Base-by-base conservation (phyloP, 1,284 basidiomycete genomes). In the Moesziomyces aphidis region DNA sequence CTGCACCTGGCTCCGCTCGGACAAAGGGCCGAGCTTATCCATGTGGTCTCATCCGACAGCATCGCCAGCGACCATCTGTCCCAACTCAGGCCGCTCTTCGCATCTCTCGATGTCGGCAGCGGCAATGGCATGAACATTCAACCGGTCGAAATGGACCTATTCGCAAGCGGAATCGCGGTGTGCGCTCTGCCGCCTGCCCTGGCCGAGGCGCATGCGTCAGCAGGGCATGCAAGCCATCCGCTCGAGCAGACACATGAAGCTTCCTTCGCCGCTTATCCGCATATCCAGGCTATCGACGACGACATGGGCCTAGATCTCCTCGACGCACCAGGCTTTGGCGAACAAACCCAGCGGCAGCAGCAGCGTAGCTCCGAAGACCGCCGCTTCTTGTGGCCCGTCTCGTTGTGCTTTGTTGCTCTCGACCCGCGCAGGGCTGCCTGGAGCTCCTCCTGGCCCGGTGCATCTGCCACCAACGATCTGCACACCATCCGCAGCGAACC, bases 341-440 rank as follows among this genome's bases (percentile, higher is more conserved):
- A 45, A 34, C 31, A 34, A 7, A 7, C 11, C 23, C 44, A 44
- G 17, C 44, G 36, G 17, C 36, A 19, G 8, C n/a, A n/a, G 26
- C 61, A 34, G 22, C 23, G 28, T 24, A 13, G 5, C 19, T 10
- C 51, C 22, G 10, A 24, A 26, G 34, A 43, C 11, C 34, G 55
- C 9, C 34, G 22, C 49, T 64, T 70, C 26, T 23, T 70, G 7
- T 70, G 67, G 67, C 67, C 61, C 26, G 67, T 63, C 22, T 26
- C 45, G 6, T 70, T 61, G 67, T 70, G 61, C 21, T 58, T 70
- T 24, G 61, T 61, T 22, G 15, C 54, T 3, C 50, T 42, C 45
- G 53, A 39, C 21, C 61, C 15, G 5, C 7, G 45, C 15, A 21
- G 5, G 10, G 21, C 46, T 15, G 23, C 31, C 7, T n/a, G 23